These are phyloP conservation scores for Kodamaea fungicola DNA, from an alignment of 1,139 yeast species.

Conservation along the genomic window DNA sequence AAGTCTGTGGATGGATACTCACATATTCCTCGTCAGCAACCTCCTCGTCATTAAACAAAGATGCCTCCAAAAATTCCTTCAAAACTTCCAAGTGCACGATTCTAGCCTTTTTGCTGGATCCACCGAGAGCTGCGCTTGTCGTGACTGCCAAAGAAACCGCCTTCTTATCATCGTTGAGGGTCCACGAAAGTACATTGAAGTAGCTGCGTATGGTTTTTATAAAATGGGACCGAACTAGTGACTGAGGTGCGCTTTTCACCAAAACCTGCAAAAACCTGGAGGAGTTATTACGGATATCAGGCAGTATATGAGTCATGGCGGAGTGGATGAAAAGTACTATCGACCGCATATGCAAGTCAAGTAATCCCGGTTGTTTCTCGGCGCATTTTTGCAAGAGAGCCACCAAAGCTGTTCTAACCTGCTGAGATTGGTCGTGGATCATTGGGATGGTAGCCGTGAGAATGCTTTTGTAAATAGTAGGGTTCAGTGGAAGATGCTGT, in stretches of 20 bases:
- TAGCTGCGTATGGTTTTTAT: constrained; percentile 55
- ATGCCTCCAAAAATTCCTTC: constrained; percentile 35
- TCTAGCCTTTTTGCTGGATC: constrained; percentile 37
- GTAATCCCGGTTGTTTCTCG: constrained; percentile 49
- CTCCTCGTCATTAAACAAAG: constrained; percentile 27
- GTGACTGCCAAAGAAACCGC: constrained; percentile 45
- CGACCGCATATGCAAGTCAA: constrained; percentile 64
- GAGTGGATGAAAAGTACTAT: constrained; percentile 77
- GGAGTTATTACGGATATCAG: constrained; percentile 69
- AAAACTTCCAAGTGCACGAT: constrained; percentile 44
- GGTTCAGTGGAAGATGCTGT: constrained; percentile 45
- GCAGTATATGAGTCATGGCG: constrained; percentile 90
- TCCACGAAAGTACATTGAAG: constrained; percentile 63
- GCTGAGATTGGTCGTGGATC: constrained; percentile 56
- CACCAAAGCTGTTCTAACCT: constrained; percentile 62
- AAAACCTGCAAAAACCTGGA: constrained; percentile 59
- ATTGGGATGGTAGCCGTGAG: constrained; percentile 56
- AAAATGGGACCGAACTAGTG: constrained; percentile 56
- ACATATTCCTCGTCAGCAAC: constrained; percentile 3
- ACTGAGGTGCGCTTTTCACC: constrained; percentile 42
- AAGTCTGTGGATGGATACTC: constrained; percentile 43
- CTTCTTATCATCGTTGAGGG: constrained; percentile 40
- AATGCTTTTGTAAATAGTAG: constrained; percentile 56
- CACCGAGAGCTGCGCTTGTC: constrained; percentile 41
- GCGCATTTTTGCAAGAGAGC: constrained; percentile 52